Conservation (phyloP, 148 eudicot genomes). For the Simmondsia chinensis region DNA sequence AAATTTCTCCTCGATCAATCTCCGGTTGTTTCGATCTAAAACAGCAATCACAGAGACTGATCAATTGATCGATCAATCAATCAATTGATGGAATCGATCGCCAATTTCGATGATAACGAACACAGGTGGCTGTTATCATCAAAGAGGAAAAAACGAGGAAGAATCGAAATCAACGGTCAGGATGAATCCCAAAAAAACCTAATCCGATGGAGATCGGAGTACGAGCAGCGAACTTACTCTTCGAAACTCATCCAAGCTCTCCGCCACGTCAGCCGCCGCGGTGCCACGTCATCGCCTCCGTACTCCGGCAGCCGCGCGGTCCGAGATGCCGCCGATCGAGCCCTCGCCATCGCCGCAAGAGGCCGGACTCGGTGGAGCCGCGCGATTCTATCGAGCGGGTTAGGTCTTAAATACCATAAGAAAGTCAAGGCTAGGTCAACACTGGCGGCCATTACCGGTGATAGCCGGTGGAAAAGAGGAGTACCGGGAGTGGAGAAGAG, state of each 20-base stretch:
- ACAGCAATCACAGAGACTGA: too few species aligned
- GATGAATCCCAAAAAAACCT: neutral
- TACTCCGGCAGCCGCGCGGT: conserved; percentile 11
- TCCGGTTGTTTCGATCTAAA: too few species aligned
- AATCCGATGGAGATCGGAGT: conserved; percentile 25
- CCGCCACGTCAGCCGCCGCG: conserved; percentile 19
- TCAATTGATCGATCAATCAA: too few species aligned
- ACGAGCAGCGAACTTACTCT: conserved; percentile 30
- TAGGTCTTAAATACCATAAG: conserved; percentile 21
- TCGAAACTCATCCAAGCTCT: conserved; percentile 37
- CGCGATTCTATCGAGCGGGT: conserved; percentile 33
- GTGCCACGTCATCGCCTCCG: conserved; percentile 5
- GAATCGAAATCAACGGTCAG: conserved; percentile 5
- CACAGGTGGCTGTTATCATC: conserved; percentile 9
- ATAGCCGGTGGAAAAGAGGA: conserved; percentile 14
- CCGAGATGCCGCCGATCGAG: conserved; percentile 39
- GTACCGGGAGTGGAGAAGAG: conserved; percentile 1
- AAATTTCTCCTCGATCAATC: too few species aligned
- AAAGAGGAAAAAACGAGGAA: conserved; percentile 24
- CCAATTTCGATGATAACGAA: conserved; percentile 15
- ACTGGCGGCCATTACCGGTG: conserved; percentile 2
- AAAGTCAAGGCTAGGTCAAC: conserved; percentile 11
- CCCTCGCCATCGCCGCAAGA: conserved; percentile 37
- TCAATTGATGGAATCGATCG: too few species aligned
- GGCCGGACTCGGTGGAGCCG: conserved; percentile 56